Evolutionary conservation across 2,329 filamentous ascomycete genomes (phyloP).

Genomic region (Hymenoscyphus fructigenus): DNA sequence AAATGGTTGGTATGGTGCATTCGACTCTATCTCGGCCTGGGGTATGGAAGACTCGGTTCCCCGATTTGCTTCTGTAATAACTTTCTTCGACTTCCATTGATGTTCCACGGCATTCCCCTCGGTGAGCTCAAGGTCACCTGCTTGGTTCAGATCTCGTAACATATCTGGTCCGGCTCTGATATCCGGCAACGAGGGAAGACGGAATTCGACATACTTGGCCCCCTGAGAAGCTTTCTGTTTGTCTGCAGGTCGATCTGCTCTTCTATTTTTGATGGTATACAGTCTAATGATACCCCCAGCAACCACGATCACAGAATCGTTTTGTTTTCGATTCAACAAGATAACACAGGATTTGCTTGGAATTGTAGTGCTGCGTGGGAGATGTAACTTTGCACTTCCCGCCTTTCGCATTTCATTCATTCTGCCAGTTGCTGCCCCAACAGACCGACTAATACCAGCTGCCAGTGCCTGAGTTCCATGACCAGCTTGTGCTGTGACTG

Average conservation of each 20-base stretch:
- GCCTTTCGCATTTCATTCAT: conserved; percentile 72
- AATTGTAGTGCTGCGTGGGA: conserved; percentile 55
- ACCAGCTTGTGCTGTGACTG: conserved; percentile 51
- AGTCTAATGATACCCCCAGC: conserved; percentile 65
- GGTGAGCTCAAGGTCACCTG: conserved; percentile 32
- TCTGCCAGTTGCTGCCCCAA: conserved; percentile 67
- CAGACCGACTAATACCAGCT: conserved; percentile 70
- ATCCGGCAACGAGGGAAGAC: conserved; percentile 58
- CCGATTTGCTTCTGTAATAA: conserved; percentile 38
- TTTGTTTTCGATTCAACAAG: conserved; percentile 63
- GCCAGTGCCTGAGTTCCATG: conserved; percentile 73
- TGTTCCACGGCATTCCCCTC: conserved; percentile 31
- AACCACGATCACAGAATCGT: conserved; percentile 63
- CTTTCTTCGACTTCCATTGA: conserved; percentile 40
- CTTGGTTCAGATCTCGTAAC: conserved; percentile 54
- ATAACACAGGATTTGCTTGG: conserved; percentile 60
- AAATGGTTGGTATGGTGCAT: conserved; percentile 92
- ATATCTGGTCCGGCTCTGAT: conserved; percentile 56
- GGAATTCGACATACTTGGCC: conserved; percentile 53
- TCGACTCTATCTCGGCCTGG: conserved; percentile 89
- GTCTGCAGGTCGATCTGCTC: conserved; percentile 52
- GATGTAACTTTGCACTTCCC: conserved; percentile 70
- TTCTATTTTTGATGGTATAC: conserved; percentile 47
- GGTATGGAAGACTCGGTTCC: conserved; percentile 61
- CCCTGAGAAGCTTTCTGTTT: conserved; percentile 53